Evolutionary conservation across 768 basidiomycete genomes (phyloP).

Genomic region (Lepiota venenata): DNA sequence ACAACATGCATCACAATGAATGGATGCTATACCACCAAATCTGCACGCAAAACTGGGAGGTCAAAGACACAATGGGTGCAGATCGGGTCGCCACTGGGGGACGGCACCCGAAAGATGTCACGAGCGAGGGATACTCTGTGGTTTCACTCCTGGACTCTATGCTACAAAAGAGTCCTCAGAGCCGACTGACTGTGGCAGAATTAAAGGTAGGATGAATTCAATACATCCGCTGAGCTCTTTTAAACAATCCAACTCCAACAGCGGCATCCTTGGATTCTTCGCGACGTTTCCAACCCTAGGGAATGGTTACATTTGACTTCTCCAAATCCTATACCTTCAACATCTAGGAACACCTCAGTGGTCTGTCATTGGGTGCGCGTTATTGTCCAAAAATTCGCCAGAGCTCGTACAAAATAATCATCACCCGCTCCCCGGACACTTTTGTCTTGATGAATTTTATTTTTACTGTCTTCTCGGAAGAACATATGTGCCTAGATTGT

Average conservation of each 20-base stretch:
- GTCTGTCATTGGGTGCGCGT: constrained; percentile 25
- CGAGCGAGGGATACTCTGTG: constrained; percentile 26
- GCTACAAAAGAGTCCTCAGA: constrained; percentile 36
- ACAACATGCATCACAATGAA: constrained; percentile 32
- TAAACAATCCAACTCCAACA: constrained; percentile 12
- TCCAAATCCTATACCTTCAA: constrained; percentile 12
- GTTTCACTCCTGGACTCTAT: constrained; percentile 35
- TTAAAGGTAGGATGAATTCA: constrained; percentile 28
- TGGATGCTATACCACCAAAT: constrained; percentile 39
- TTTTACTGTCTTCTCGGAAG: background rate
- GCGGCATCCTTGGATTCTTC: constrained; percentile 37
- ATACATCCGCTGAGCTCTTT: background rate
- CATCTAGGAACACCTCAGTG: background rate
- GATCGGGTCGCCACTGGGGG: constrained; percentile 33
- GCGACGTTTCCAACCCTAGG: constrained; percentile 28
- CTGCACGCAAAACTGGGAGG: constrained; percentile 37
- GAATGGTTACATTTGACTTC: constrained; percentile 35
- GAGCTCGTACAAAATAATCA: background rate
- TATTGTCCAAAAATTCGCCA: constrained; percentile 23
- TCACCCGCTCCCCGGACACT: background rate
- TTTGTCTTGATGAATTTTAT: background rate
- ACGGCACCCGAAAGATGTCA: constrained; percentile 25
- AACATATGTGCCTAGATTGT: background rate
- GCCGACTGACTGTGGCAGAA: constrained; percentile 27
- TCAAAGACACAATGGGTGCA: constrained; percentile 34